A percentile compares a stretch with the other conserved stretches of the same genome.
Conservation (phyloP, 495 filamentous ascomycete genomes). For the Daldinia vernicosa region DNA sequence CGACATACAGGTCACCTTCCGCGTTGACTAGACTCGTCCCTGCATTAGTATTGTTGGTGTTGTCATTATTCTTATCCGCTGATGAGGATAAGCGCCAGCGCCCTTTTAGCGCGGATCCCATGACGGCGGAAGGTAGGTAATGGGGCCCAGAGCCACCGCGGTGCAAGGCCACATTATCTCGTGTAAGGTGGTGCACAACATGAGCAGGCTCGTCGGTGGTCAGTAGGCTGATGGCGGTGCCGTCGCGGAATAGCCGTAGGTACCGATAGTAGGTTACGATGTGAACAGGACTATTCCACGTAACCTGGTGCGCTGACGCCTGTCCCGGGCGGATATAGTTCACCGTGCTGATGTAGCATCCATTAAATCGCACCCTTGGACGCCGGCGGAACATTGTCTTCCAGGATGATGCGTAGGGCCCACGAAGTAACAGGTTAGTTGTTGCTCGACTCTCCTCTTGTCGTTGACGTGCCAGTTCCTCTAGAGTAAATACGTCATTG, state of each 20-base stretch:
- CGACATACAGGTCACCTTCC: conserved; percentile 78
- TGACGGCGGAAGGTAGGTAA: conserved; percentile 48
- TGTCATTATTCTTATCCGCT: conserved; percentile 24
- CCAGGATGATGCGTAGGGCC: conserved; percentile 61
- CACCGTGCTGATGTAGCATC: conserved; percentile 93
- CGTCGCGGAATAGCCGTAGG: conserved; percentile 92
- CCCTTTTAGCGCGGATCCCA: conserved; percentile 50
- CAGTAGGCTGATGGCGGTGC: conserved; percentile 78
- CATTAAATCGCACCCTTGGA: conserved; percentile 90
- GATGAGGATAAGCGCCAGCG: conserved; percentile 50
- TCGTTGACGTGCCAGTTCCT: conserved; percentile 43
- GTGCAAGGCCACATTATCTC: conserved; percentile 48
- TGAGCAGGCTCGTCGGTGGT: conserved; percentile 83
- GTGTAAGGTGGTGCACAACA: conserved; percentile 76
- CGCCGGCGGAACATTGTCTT: conserved; percentile 77
- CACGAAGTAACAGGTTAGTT: conserved; percentile 52
- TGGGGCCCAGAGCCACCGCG: conserved; percentile 31
- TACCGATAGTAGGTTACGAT: conserved; percentile 99
- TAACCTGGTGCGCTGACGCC: conserved; percentile 62
- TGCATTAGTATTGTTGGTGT: not conserved
- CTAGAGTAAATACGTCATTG: conserved; percentile 37
- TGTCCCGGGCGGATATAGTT: conserved; percentile 89
- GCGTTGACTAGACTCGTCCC: conserved; percentile 48
- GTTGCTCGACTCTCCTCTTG: conserved; percentile 45
- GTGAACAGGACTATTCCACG: conserved; percentile 86